phyloP scores from a whole-genome alignment of 2,329 filamentous ascomycete genomes.

The Rutstroemia sp. region DNA sequence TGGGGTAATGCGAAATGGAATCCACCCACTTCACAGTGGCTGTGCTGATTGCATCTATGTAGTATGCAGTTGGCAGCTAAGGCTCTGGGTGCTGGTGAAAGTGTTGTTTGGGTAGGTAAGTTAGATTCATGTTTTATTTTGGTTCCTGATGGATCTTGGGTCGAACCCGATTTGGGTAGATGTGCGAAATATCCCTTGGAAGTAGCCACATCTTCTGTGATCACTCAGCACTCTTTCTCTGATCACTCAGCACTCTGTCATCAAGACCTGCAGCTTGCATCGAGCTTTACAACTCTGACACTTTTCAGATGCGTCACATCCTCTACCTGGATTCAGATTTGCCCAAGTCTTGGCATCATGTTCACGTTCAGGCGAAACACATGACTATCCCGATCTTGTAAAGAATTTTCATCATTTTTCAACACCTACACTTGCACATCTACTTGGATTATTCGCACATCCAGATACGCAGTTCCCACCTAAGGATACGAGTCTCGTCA shows the following conservation, averaged over 20 bases:
- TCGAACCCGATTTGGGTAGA: background rate
- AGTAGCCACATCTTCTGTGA: background rate
- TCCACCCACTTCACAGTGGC: background rate
- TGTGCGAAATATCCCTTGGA: no score
- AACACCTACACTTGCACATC: conserved; percentile 50
- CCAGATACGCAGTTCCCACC: conserved; percentile 55
- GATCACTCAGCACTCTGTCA: background rate
- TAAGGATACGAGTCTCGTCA: conserved; percentile 54
- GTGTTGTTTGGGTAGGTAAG: conserved; percentile 76
- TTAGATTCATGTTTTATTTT: conserved; percentile 6
- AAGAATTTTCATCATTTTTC: conserved; percentile 58
- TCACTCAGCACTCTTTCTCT: background rate
- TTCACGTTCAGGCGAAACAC: conserved; percentile 3
- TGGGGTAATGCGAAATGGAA: conserved; percentile 40
- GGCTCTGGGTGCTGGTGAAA: conserved; percentile 50
- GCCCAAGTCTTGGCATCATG: conserved; percentile 34
- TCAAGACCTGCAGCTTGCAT: no score
- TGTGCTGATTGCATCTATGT: conserved; percentile 37
- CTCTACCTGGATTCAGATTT: conserved; percentile 40
- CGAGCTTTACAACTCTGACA: conserved; percentile 4
- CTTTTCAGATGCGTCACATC: conserved; percentile 27
- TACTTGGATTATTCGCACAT: conserved; percentile 65
- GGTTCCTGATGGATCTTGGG: background rate
- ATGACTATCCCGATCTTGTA: background rate
- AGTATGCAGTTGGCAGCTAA: conserved; percentile 65